Evolutionary conservation across 495 filamentous ascomycete genomes (phyloP), one percentile per base, ranked within the genome.

Genomic region (Penicillium alfredii): DNA sequence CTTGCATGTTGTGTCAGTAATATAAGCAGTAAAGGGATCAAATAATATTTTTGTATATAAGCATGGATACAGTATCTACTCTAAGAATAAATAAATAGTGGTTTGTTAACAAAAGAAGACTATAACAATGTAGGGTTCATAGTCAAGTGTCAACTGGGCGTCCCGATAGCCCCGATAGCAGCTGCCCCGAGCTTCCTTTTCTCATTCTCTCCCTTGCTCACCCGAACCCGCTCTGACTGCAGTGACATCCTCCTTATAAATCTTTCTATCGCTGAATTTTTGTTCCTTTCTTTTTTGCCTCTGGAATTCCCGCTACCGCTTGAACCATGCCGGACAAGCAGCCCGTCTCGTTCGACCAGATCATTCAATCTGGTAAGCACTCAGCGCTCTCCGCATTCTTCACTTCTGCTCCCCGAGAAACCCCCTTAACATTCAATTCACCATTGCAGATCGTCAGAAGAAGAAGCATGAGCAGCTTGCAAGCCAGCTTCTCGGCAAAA

Each of bases 401-500:
- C 10, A 28, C 22, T 11, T 2, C 22, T 27, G n/a, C n/a, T n/a
- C n/a, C n/a, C n/a, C n/a, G n/a, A n/a, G n/a, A n/a, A n/a, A n/a
- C n/a, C n/a, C n/a, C n/a, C n/a, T 21, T 29, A 26, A n/a, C 27
- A 36, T 34, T 44, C 38, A 17, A 40, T 29, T 18, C 38, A 24
- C 29, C 34, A 13, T 17, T 45, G 19, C 39, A 82, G 82, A 75
- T 52, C 83, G 82, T 26, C 69, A 80, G 45, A 78, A 80, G 53
- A 78, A 78, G 55, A 76, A 80, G 53, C 77, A 83, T 41, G 74
- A 87, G 56, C 67, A 70, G 4, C 75, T 93, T 4, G 86, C 86
- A 25, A 74, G 77, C 24, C 68, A 78, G 44, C 78, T 92, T 14
- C 76, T 90, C 28, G 74, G 74, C 35, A 80, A 72, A 47, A 73